Evolutionary conservation across 139 green algal species (phyloP), one percentile per base, ranked within the genome.

Genomic region (Coelastrella sp.): DNA sequence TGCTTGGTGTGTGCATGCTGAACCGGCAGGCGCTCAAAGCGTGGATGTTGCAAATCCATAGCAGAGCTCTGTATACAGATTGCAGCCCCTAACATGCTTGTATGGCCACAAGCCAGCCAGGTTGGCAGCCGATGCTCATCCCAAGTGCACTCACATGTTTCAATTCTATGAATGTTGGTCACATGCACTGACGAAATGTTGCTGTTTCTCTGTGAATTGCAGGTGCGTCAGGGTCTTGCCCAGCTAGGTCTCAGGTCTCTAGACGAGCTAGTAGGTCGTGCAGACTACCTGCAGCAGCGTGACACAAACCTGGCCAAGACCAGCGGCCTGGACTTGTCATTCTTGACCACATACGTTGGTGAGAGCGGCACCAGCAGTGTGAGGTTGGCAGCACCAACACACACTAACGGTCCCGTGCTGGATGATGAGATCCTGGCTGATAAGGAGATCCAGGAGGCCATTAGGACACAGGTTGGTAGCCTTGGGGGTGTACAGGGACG

Each of bases 341-440:
- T 98, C 96, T 91, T 99, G 22, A 99, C 96, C 82, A 97, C 93
- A 61, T 97, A 93, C 73, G 96, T 94, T 23, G 86, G 86, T n/a
- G 60, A 54, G 17, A 68, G n/a, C n/a, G 76, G 76, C 86, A 71
- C 17, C 61, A 86, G 76, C 86, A 92, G 80, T 16, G 58, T 89
- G 3, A 94, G 96, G 59, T 92, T 94, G 5, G 80, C 23, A 14
- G 82, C 94, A 87, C 90, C 94, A 82, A 91, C 94, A 80, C 96
- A 99, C 94, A 71, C 61, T 89, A 98, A 98, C 88, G 97, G 97
- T 0, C 93, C 94, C 16, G 79, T 97, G 90, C 93, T 99, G 83
- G 98, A 99, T 90, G 98, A 99, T 92, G 93, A 95, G 73, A 96
- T 99, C 81, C 95, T 99, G 64, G 95, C 94, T 0, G 96, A 99